Percentiles rank a stretch among this genome's conserved stretches.
Conservation (phyloP, 768 basidiomycete species). For the Pleurotus platypus region DNA sequence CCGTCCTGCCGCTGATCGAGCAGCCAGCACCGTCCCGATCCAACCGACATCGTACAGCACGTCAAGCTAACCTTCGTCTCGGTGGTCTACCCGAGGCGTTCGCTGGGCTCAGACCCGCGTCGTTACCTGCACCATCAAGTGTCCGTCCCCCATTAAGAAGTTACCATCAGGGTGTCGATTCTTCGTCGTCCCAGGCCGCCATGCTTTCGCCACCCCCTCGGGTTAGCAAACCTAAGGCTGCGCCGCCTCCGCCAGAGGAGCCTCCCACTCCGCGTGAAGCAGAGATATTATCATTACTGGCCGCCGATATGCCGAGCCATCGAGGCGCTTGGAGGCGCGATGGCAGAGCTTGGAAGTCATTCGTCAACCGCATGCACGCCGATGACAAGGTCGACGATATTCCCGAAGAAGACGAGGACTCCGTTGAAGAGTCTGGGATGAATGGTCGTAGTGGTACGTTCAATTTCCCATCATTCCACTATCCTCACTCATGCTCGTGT, state of each 20-base stretch:
- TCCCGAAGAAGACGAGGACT: conserved; percentile 26
- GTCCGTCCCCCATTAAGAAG: conserved; percentile 40
- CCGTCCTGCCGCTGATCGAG: conserved; percentile 39
- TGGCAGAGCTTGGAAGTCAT: conserved; percentile 61
- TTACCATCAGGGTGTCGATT: conserved; percentile 30
- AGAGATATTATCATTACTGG: conserved; percentile 60
- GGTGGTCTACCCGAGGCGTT: conserved; percentile 54
- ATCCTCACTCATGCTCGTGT: background rate
- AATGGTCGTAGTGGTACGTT: no score
- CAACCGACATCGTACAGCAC: conserved; percentile 23
- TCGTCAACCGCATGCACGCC: conserved; percentile 39
- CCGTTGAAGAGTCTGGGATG: no score
- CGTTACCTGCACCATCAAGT: conserved; percentile 65
- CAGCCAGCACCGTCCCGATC: conserved; percentile 31
- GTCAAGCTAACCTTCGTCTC: conserved; percentile 22
- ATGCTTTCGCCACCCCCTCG: conserved; percentile 24
- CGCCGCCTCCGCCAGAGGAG: background rate
- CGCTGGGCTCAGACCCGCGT: conserved; percentile 58
- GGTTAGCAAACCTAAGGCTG: conserved; percentile 10
- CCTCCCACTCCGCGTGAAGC: conserved; percentile 31
- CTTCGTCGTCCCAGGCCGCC: conserved; percentile 6
- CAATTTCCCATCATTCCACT: background rate
- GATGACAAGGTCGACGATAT: conserved; percentile 22
- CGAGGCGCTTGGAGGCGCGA: conserved; percentile 65
- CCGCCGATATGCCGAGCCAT: conserved; percentile 67